Base-by-base conservation (phyloP, 202 grass and related monocot species). In the Zizania palustris region DNA sequence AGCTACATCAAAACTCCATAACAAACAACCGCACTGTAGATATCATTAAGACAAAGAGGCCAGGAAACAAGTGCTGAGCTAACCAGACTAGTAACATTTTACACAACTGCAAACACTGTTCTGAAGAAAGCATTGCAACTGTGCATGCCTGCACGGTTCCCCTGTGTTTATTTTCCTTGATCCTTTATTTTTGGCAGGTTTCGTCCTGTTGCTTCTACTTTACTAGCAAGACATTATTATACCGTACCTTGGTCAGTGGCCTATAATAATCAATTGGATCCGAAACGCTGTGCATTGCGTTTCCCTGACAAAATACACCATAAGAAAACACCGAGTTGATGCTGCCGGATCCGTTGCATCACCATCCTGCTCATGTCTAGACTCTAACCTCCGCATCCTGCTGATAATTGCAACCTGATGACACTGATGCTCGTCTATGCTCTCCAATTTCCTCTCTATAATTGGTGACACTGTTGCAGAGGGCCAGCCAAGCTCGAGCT, bases 261-360 rank as follows among this genome's bases (percentile, higher is more conserved):
- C 20, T 34, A 69, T 10, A 15, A 69, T 16, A 34, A 4, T 22
- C 66, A 67, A 22, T 3, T 73, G 80, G 80, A 69, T 63, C 55
- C 28, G 22, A 16, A 8, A 15, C 7, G 8, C 50, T 18, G 6
- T 2, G 18, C 50, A n/a, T 2, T 54, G 28, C 28, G 2, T 28
- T 28, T 28, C 28, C 28, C 28, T 28, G 28, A 28, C 28, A 28
- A 28, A 28, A 28, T 28, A 28, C 28, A 2, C 28, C 28, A 2
- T 28, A 28, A 28, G 1, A 28, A 28, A 28, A 28, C n/a, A 28
- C 28, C 28, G 2, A 28, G 28, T 28, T 28, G 28, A 28, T 28
- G 5, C 51, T 55, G 51, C n/a, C 9, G 51, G 3, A 55, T 20
- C 28, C 28, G 28, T 28, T 28, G 28, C 28, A 28, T 28, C 28